A percentile compares a stretch with the other conserved stretches of the same genome.
phyloP scores from a whole-genome alignment of 1,139 yeast species.

The Suhomyces choctaworum region DNA sequence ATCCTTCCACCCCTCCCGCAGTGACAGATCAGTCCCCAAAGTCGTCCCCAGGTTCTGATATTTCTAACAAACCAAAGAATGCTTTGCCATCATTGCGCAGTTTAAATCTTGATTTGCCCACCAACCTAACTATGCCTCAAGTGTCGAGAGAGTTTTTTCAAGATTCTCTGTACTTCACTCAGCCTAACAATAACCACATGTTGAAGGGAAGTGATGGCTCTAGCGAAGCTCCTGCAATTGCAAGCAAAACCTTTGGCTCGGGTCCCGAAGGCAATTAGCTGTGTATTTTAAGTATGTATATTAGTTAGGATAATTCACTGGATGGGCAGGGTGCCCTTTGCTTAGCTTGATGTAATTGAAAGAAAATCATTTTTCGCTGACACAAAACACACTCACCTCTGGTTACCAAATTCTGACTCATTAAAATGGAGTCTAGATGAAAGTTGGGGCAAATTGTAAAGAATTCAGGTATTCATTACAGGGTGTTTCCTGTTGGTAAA shows the following conservation, averaged over 20 bases:
- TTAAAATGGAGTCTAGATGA: too few relatives aligned
- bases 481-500: too few relatives aligned
- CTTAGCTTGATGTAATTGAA: too few relatives aligned
- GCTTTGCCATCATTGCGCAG: conserved; percentile 52
- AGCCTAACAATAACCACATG: conserved; percentile 4
- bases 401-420: too few relatives aligned
- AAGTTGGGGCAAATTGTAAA: too few relatives aligned
- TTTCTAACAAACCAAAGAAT: conserved; percentile 25
- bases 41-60: conserved; percentile 10
- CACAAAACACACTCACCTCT: too few relatives aligned
- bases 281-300: conserved; percentile 7
- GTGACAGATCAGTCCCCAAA: conserved; percentile 8
- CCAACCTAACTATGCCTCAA: conserved; percentile 33
- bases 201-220: conserved; percentile 12
- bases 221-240: conserved; percentile 6
- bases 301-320: conserved; percentile 1
- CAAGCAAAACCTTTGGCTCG: conserved; percentile 6
- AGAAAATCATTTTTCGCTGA: too few relatives aligned
- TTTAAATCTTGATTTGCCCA: conserved; percentile 50
- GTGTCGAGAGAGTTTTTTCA: conserved; percentile 14
- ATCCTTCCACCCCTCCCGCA: conserved; percentile 11
- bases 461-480: too few relatives aligned
- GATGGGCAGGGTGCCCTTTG: too few relatives aligned
- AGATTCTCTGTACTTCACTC: conserved; percentile 8
- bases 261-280: conserved; percentile 6